These are phyloP conservation scores for Syncephalastrum monosporum DNA, from an alignment of 371 early-diverging fungal species.

Conservation along the genomic window DNA sequence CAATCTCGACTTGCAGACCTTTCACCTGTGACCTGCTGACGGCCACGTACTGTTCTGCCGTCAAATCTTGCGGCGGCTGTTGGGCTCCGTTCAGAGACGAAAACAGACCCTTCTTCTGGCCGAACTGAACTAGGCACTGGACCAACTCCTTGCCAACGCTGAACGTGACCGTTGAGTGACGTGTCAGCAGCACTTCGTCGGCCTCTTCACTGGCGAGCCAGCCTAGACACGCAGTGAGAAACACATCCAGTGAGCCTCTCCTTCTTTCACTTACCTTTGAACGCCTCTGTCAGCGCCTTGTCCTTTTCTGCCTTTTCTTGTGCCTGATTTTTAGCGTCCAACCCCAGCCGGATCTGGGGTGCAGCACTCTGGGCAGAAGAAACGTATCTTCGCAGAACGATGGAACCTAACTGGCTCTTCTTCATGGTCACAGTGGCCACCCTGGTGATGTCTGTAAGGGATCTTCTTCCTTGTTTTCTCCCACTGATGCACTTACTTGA, in stretches of 20 bases:
- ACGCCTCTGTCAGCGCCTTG: slow-evolving; percentile 16
- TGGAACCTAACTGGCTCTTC: slow-evolving; percentile 23
- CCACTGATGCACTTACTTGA: slow-evolving; percentile 29
- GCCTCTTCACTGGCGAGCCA: no score
- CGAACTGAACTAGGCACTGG: slow-evolving; percentile 30
- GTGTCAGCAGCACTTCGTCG: no score
- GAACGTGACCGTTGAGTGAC: not conserved
- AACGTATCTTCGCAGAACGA: slow-evolving; percentile 29
- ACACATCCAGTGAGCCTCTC: no score
- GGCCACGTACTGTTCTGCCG: slow-evolving; percentile 36
- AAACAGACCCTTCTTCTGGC: slow-evolving; percentile 34
- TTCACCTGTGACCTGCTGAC: slow-evolving; percentile 28
- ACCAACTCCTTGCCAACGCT: slow-evolving; percentile 12
- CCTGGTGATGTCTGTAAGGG: slow-evolving; percentile 16
- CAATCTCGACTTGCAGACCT: slow-evolving; percentile 46
- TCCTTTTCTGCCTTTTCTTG: slow-evolving; percentile 33
- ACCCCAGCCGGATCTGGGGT: slow-evolving; percentile 37
- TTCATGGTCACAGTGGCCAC: slow-evolving; percentile 37
- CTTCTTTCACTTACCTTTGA: slow-evolving; percentile 17
- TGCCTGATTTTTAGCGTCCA: slow-evolving; percentile 30
- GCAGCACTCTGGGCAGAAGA: slow-evolving; percentile 11
- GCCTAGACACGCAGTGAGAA: no score
- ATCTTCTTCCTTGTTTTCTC: not conserved
- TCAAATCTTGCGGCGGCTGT: slow-evolving; percentile 11
- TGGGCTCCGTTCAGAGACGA: slow-evolving; percentile 21